phyloP scores from a whole-genome alignment of 257 asterid genomes.

The Ehretia macrophylla region DNA sequence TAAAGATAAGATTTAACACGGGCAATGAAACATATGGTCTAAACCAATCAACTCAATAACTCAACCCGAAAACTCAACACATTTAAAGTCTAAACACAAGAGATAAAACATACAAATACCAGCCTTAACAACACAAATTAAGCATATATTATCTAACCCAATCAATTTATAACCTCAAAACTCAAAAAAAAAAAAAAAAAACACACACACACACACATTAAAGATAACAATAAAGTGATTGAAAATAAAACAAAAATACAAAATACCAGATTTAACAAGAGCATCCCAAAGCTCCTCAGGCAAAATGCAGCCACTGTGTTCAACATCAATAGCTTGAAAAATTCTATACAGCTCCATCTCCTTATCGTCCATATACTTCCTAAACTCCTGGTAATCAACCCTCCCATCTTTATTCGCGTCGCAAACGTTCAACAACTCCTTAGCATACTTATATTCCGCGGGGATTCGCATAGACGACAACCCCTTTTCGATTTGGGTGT shows the following conservation, averaged over 20 bases:
- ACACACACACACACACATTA: background rate
- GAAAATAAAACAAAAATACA: conserved; percentile 1
- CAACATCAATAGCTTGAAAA: conserved; percentile 95
- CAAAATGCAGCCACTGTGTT: conserved; percentile 87
- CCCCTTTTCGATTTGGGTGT: conserved; percentile 67
- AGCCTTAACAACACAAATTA: too few species aligned
- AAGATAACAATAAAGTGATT: too few species aligned
- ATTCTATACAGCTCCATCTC: conserved; percentile 89
- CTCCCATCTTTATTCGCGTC: conserved; percentile 89
- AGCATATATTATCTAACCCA: too few species aligned
- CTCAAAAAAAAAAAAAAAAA: background rate
- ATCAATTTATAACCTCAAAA: too few species aligned
- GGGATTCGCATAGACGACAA: conserved; percentile 90
- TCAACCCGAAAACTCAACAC: too few species aligned
- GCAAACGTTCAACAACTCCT: conserved; percentile 80
- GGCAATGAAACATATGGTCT: too few species aligned
- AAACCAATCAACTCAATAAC: too few species aligned
- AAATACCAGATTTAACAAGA: conserved; percentile 69
- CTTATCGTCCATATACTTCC: conserved; percentile 96
- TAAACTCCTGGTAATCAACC: conserved; percentile 88
- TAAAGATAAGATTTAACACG: too few species aligned
- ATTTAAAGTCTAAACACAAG: too few species aligned
- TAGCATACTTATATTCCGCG: conserved; percentile 87
- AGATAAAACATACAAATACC: too few species aligned
- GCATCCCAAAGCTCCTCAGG: conserved; percentile 99